Evolutionary conservation across 176 grass and related monocot species (phyloP), one percentile per base, ranked within the genome.

Genomic region (Luzula sylvatica): DNA sequence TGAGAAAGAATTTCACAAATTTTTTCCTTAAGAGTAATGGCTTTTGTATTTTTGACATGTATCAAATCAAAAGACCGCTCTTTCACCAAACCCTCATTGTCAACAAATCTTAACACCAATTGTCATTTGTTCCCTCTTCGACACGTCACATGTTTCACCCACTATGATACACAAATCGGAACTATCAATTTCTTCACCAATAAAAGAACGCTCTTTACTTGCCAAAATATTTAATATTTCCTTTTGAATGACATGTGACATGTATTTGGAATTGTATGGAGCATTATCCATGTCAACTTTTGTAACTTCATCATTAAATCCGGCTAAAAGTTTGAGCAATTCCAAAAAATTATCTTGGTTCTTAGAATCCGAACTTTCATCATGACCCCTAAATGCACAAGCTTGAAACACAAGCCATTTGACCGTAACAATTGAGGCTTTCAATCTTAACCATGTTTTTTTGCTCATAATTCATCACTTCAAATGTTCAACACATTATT

Each of bases 171-270:
- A n/a, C n/a, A n/a, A n/a, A n/a, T n/a, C n/a, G n/a, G n/a, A n/a
- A 58, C 56, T 6, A 0, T n/a, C 60, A 50, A 74, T 57, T 74
- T 74, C 46, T 11, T 66, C 53, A 23, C 4, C 42, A 51, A 71
- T 41, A 38, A 12, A 11, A 1, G 46, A 38, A 2, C 20, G 13
- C 4, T 40, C 42, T 52, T 61, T 40, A 7, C 1, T 27, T 11
- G 38, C 20, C 29, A 45, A 5, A 66, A 58, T 42, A 65, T 52
- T 19, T 8, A 49, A n/a, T 17, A 74, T 66, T n/a, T 74, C 71
- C 25, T 74, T 38, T 21, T n/a, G n/a, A n/a, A n/a, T n/a, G n/a
- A n/a, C n/a, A n/a, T n/a, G n/a, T n/a, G n/a, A n/a, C n/a, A n/a
- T 60, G 28, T 75, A 68, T 5, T 58, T 59, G 0, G 24, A 11